A percentile compares a stretch with the other conserved stretches of the same genome.
Conservation (phyloP, 2,329 filamentous ascomycete genomes). For the Apiospora marii region DNA sequence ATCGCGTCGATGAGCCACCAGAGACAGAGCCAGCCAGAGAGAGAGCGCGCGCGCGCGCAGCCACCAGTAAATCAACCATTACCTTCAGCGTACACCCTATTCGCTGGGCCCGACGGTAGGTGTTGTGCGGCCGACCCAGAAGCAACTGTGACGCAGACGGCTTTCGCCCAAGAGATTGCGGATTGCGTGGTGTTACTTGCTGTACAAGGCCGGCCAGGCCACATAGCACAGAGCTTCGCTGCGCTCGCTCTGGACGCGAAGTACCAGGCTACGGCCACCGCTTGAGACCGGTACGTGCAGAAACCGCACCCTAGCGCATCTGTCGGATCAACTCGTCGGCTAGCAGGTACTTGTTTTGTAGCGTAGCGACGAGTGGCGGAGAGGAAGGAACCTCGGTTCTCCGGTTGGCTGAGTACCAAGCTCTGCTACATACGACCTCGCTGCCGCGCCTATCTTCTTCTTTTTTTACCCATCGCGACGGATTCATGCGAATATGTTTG, state of each 20-base stretch:
- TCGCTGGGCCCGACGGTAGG: neutral
- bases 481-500: neutral
- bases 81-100: conserved; percentile 16
- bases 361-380: conserved; percentile 13
- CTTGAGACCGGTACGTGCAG: conserved; percentile 27
- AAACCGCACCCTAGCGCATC: neutral
- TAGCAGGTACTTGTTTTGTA: conserved; percentile 9
- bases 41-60: neutral
- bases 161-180: conserved; percentile 22
- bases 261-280: conserved; percentile 26
- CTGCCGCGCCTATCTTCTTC: conserved; percentile 2
- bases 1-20: neutral
- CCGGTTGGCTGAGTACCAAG: conserved; percentile 8
- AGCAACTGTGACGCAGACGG: conserved; percentile 8
- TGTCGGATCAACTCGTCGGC: conserved; percentile 16
- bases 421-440: conserved; percentile 16
- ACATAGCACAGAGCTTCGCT: neutral
- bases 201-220: neutral
- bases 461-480: neutral
- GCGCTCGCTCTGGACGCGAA: too few relatives aligned
- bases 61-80: conserved; percentile 21
- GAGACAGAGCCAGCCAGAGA: neutral
- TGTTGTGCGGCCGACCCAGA: conserved; percentile 18
- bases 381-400: neutral
- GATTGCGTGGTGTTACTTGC: conserved; percentile 6